Percentiles rank a stretch among this genome's conserved stretches.
These are phyloP conservation scores for Claviceps sp. DNA, from an alignment of 2,329 filamentous ascomycete genomes.

Conservation along the genomic window DNA sequence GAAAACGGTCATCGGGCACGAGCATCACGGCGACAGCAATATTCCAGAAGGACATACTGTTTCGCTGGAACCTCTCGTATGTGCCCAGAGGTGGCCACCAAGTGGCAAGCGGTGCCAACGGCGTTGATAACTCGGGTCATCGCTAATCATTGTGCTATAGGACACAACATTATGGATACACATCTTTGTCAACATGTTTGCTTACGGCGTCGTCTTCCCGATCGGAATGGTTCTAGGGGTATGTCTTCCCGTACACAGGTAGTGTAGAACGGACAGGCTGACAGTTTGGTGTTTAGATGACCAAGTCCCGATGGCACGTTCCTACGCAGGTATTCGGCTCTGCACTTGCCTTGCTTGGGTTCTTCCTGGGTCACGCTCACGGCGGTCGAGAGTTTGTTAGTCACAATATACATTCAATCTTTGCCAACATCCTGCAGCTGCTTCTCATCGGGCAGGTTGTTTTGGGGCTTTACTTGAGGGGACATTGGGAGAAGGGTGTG, in stretches of 20 bases:
- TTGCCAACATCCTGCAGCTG: conserved; percentile 69
- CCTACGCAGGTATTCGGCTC: conserved; percentile 69
- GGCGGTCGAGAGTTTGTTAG: conserved; percentile 72
- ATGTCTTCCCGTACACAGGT: conserved; percentile 22
- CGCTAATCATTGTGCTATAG: conserved; percentile 26
- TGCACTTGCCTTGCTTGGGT: conserved; percentile 65
- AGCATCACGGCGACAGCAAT: conserved; percentile 33
- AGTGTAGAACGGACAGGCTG: not conserved
- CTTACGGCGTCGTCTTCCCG: conserved; percentile 87
- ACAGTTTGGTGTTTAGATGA: conserved; percentile 43
- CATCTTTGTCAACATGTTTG: conserved; percentile 74
- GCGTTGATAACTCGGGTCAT: not conserved
- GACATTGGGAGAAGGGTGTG: conserved; percentile 77
- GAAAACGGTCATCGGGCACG: conserved; percentile 26
- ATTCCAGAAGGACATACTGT: conserved; percentile 57
- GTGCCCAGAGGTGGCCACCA: conserved; percentile 14
- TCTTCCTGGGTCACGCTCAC: conserved; percentile 84
- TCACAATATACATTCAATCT: conserved; percentile 65
- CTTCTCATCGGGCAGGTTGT: conserved; percentile 64
- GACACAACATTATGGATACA: conserved; percentile 87
- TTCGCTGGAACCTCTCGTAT: conserved; percentile 60
- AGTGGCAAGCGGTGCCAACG: not conserved
- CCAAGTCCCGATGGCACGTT: conserved; percentile 87
- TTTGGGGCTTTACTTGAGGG: conserved; percentile 73
- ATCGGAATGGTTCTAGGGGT: conserved; percentile 91